Evolutionary conservation across 768 basidiomycete species (phyloP).

Genomic region (Suillus cothurnatus): DNA sequence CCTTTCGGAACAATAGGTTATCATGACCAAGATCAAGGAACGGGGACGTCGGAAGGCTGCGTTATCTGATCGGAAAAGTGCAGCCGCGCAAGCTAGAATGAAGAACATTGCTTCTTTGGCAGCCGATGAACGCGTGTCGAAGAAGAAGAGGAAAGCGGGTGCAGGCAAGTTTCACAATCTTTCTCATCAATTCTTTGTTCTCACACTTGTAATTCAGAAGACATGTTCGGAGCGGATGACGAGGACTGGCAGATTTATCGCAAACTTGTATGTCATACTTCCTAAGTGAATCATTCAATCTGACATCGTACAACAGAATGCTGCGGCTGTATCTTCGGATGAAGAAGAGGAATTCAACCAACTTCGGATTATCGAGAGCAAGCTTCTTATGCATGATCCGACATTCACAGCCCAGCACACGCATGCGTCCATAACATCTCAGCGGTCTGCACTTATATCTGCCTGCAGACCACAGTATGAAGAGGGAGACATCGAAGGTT

Average conservation of each 20-base stretch:
- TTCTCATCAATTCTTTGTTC: constrained; percentile 9
- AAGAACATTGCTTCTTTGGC: constrained; percentile 93
- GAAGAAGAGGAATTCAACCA: constrained; percentile 85
- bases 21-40: constrained; percentile 87
- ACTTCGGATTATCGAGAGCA: constrained; percentile 74
- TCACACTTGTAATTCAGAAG: constrained; percentile 53
- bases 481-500: constrained; percentile 72
- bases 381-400: constrained; percentile 83
- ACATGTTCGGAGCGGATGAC: constrained; percentile 91
- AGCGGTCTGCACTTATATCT: constrained; percentile 81
- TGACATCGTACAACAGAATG: constrained; percentile 50
- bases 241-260: constrained; percentile 98
- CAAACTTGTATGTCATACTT: constrained; percentile 72
- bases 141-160: constrained; percentile 83
- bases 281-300: neutral
- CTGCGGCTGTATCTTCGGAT: constrained; percentile 71
- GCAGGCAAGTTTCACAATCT: constrained; percentile 54
- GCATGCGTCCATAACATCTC: constrained; percentile 72
- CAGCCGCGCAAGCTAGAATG: constrained; percentile 94
- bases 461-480: constrained; percentile 83
- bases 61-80: constrained; percentile 88
- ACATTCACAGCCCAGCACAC: constrained; percentile 82
- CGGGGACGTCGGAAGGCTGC: constrained; percentile 79
- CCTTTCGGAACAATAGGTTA: constrained; percentile 43
- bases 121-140: constrained; percentile 78